Evolutionary conservation across 2,329 filamentous ascomycete species (phyloP), one percentile per base, ranked within the genome.

Genomic region (Boeremia exigua): DNA sequence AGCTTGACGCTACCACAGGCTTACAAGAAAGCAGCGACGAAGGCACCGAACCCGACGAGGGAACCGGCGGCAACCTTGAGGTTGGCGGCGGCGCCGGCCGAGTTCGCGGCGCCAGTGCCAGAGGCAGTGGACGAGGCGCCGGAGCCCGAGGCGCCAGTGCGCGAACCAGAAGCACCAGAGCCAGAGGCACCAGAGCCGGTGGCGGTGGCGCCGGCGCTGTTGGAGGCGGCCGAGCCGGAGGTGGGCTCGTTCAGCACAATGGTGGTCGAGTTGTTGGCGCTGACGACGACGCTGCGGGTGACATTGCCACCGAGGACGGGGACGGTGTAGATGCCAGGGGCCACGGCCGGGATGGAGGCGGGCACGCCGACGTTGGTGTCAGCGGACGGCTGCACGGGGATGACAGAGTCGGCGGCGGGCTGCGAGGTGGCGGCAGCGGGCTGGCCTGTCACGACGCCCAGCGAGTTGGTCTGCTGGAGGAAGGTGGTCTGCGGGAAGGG

Each of bases 1-100:
- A 23, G 42, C 48, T 48, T 60, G 54, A 48, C 29, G 42, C 37
- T 37, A 40, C 25, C 19, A 33, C 32, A 37, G 58, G 66, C 58
- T 68, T 74, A 75, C 68, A 75, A 71, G 67, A 75, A 72, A 36
- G 68, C 70, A 55, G 71, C 73, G 30, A 75, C 56, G 60, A 75
- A 63, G 15, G 71, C 71, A 68, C 71, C 73, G 43, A 72, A 66
- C 53, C 73, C 73, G 36, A 73, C 56, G 38, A 75, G 43, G 47
- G 65, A 59, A 44, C 70, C 72, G 30, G 70, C 70, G 17, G 68
- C 63, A 44, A 58, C 67, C 58, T 66, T 61, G 58, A 73, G 65
- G 54, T 68, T 70, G 52, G 69, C 63, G 36, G 69, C 70, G 48
- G 69, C 69, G 45, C 67, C 69, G 15, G 61, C 52, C 9, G 61